These are phyloP conservation scores for Salix udensis DNA, from an alignment of 345 rosid genomes.

Conservation along the genomic window DNA sequence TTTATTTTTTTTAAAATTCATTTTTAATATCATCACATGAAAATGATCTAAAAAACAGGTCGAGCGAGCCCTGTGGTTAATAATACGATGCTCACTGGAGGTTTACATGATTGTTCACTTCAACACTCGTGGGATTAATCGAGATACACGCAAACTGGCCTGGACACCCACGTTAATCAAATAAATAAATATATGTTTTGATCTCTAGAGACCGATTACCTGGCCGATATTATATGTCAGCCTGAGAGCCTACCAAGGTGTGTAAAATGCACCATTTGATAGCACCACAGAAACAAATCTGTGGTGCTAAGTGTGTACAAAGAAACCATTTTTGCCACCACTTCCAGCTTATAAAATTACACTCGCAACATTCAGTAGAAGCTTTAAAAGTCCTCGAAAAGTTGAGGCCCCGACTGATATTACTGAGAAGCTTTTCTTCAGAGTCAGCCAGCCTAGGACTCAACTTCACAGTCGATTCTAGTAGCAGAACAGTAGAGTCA, in stretches of 20 bases:
- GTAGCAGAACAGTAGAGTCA: background rate
- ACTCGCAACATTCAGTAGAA: slow-evolving; percentile 47
- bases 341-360: slow-evolving; percentile 65
- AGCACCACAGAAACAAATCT: slow-evolving; percentile 56
- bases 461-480: slow-evolving; percentile 6
- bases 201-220: no score
- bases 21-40: no score
- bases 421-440: slow-evolving; percentile 61
- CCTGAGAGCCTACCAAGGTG: no score
- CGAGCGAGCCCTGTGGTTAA: no score
- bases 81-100: no score
- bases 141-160: fast-evolving
- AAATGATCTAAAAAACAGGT: no score
- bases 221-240: no score
- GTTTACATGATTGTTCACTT: no score
- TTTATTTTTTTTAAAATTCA: no score
- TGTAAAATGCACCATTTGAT: slow-evolving; percentile 66
- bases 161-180: no score
- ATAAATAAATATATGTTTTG: no score
- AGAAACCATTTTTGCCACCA: slow-evolving; percentile 45
- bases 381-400: slow-evolving; percentile 45
- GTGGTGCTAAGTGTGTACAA: slow-evolving; percentile 32
- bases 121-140: no score
- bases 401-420: slow-evolving; percentile 59
- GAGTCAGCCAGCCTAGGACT: slow-evolving; percentile 70